Evolutionary conservation across 2,329 filamentous ascomycete genomes (phyloP), one percentile per base, ranked within the genome.

Genomic region (Diplodia sapinea): DNA sequence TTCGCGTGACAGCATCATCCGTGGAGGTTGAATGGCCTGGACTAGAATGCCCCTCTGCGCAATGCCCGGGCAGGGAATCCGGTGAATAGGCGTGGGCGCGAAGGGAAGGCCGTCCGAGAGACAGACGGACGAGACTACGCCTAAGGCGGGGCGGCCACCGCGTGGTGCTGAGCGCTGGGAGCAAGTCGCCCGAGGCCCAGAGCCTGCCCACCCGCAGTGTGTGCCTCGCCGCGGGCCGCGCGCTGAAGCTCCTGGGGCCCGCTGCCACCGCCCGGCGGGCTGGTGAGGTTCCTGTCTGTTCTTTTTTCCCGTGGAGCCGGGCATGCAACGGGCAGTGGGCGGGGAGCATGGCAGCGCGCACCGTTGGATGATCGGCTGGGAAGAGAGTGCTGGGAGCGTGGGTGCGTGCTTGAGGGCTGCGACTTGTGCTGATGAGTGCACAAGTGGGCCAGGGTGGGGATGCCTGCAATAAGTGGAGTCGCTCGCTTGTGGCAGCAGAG

Each of bases 401-500:
- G 33, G n/a, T 15, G 57, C 54, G 57, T 59, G 55, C 55, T 40
- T n/a, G 38, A 29, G 40, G 43, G 57, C 57, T 20, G 43, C 47
- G 47, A 63, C 59, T 63, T 63, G 59, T 63, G 59, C 59, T 63
- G 59, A 47, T 47, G 43, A 63, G 59, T 63, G 59, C 59, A 63
- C 59, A 63, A 63, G 59, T 63, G 47, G 43, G 36, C 59, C 59
- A 38, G 59, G 59, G 59, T 51, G 23, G 43, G 59, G 43, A 63
- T 63, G 59, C 43, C 59, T 63, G 59, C 59, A 63, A 63, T 63
- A 63, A 63, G 59, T 63, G 59, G 59, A 63, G 59, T 63, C 59
- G 47, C 59, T 63, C 59, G 59, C 59, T 63, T 63, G 59, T 63
- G 59, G 43, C 59, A 62, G 57, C 57, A 62, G 57, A 62, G 43